Conservation (phyloP, 192 early-diverging fungal species). For the Diversispora epigaea region DNA sequence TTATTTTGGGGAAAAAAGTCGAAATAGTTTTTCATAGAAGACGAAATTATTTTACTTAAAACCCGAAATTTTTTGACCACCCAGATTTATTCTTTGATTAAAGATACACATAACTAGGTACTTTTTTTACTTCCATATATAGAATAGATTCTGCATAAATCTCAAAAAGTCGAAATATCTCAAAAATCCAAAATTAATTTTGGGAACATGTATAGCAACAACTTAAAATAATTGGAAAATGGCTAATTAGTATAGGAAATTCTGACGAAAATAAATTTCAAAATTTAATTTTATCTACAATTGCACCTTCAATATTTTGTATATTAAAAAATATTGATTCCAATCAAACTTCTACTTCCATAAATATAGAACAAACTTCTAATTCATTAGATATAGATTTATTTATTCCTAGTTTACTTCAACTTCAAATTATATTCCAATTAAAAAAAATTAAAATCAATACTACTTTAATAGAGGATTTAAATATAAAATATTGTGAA, state of each 20-base stretch:
- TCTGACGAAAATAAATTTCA: not conserved
- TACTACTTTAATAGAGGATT: not conserved
- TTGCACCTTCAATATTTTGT: not conserved
- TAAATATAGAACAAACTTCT: too few species aligned
- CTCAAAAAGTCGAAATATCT: too few species aligned
- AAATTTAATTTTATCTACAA: slow-evolving; percentile 5
- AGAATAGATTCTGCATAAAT: too few species aligned
- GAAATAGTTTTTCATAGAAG: too few species aligned
- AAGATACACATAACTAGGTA: too few species aligned
- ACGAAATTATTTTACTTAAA: too few species aligned
- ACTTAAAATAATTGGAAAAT: not conserved
- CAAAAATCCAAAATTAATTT: too few species aligned
- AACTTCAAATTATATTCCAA: not conserved
- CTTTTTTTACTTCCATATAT: too few species aligned
- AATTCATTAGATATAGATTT: not conserved
- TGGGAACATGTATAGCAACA: too few species aligned
- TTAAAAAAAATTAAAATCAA: not conserved
- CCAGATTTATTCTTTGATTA: too few species aligned
- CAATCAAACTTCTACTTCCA: not conserved
- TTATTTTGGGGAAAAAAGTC: too few species aligned
- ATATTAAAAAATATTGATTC: not conserved
- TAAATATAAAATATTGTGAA: not conserved
- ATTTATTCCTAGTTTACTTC: not conserved
- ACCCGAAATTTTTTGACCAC: too few species aligned
- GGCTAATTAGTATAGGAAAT: not conserved